Conservation (phyloP, 495 filamentous ascomycete species). For the Cenococcum geophilum region DNA sequence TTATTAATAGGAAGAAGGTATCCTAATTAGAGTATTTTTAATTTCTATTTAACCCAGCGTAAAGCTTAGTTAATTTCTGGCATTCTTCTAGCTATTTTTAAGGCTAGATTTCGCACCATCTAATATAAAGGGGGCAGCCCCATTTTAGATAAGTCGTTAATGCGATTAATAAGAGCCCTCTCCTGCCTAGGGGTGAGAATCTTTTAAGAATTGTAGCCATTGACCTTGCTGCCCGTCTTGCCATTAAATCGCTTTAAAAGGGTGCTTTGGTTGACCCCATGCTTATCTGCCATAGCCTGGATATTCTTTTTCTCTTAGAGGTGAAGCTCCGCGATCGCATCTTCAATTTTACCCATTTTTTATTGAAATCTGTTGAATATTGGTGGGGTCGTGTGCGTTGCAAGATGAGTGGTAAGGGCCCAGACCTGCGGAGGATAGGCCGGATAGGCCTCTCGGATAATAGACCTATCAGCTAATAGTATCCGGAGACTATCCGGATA, state of each 20-base stretch:
- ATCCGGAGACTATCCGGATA: too few relatives aligned
- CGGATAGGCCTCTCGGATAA: too few relatives aligned
- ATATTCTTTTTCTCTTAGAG: conserved; percentile 4
- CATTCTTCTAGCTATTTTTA: neutral
- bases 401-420: too few relatives aligned
- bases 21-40: neutral
- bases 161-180: neutral
- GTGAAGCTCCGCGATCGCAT: neutral
- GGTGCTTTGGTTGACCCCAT: neutral
- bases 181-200: neutral
- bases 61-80: conserved; percentile 1
- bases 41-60: neutral
- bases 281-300: neutral
- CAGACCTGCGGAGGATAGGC: too few relatives aligned
- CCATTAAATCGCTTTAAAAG: neutral
- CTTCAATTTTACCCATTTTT: too few relatives aligned
- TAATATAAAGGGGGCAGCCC: neutral
- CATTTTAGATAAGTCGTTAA: neutral
- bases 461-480: too few relatives aligned
- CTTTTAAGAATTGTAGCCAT: conserved; percentile 1
- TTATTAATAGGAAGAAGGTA: conserved; percentile 6
- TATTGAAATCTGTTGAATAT: too few relatives aligned
- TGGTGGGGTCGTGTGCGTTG: too few relatives aligned
- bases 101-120: conserved; percentile 8
- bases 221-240: neutral